Evolutionary conservation across 2,329 filamentous ascomycete genomes (phyloP), one percentile per base, ranked within the genome.

Genomic region (Annulohypoxylon truncatum): DNA sequence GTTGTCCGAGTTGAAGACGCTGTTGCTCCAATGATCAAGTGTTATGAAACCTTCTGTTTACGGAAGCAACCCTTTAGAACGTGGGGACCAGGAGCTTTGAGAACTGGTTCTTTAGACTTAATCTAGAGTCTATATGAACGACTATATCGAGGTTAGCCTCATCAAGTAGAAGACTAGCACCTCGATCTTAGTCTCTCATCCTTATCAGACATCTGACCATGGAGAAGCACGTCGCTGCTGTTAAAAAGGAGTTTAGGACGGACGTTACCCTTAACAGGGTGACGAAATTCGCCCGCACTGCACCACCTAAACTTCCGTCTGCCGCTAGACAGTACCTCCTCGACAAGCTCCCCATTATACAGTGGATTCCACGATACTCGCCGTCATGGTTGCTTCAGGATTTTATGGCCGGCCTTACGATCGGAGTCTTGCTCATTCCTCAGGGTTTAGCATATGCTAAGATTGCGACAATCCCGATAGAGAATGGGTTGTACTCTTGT

Each of bases 311-410:
- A n/a, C 68, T 89, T 0, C 87, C 88, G 0, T 82, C 83, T 2
- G 84, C 83, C 7, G 78, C 86, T 1, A 80, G 76, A 4, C 82
- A 87, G 52, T 90, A 91, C 71, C 77, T 87, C 5, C 65, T 83
- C 31, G 86, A 88, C 66, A 90, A 90, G 73, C 78, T 89, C 2
- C 89, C 88, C 0, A 85, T 90, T 42, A 77, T 87, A 7, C 83
- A 86, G 52, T 91, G 89, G 89, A 79, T 90, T 0, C 87, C 89
- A 9, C 81, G 81, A 47, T 91, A 91, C 75, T 82, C 87, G 15
- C 83, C 81, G 4, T 78, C 82, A 81, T 91, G 88, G 88, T 73
- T 90, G 1, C 63, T 87, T 15, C 87, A 87, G 72, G 88, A 91
- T 72, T 75, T 85, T 9, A 85, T 90, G 68, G 87, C 86, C 9